Base-by-base conservation (phyloP, 2,329 filamentous ascomycete species). In the Talaromyces piceae region DNA sequence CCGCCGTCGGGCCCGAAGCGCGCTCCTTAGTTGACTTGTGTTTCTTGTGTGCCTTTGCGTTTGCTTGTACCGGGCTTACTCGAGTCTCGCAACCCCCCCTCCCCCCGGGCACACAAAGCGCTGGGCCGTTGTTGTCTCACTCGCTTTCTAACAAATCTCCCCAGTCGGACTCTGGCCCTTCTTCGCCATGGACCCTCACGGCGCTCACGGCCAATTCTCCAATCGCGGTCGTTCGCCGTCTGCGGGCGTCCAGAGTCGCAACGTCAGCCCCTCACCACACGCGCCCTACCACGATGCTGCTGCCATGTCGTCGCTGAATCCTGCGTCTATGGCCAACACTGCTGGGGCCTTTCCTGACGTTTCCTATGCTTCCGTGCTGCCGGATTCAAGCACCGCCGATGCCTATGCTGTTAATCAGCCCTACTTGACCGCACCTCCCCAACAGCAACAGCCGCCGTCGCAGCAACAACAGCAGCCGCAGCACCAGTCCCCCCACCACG, bases 231-330 rank as follows among this genome's bases (percentile, higher is more conserved):
- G 66, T 56, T 70, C 69, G 48, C 59, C 65, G 45, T 67, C 67
- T 9, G 63, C 57, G 43, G 63, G 63, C 50, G 60, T 66, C 59
- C 65, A 68, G 54, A 65, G 61, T 61, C 69, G 67, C 56, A 67
- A 67, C 55, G 61, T 72, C 60, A 74, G 71, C 63, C 68, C 67
- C 50, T 72, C 70, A 45, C 61, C 65, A 41, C 69, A 71, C 43
- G 50, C 59, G n/a, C 62, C 61, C 31, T 72, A 68, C 59, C 63
- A 69, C 28, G 62, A 68, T 50, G 22, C n/a, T 6, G 13, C 20
- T 43, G 39, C 13, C 11, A 43, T 43, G 5, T 58, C 60, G 50
- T 63, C 63, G 45, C 53, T 73, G 39, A 67, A 72, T 54, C 61
- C 67, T 41, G 66, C 70, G 28, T 41, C 51, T 2, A 37, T 45